Base-by-base conservation (phyloP, 2,329 filamentous ascomycete species). In the Neonectria faginata region DNA sequence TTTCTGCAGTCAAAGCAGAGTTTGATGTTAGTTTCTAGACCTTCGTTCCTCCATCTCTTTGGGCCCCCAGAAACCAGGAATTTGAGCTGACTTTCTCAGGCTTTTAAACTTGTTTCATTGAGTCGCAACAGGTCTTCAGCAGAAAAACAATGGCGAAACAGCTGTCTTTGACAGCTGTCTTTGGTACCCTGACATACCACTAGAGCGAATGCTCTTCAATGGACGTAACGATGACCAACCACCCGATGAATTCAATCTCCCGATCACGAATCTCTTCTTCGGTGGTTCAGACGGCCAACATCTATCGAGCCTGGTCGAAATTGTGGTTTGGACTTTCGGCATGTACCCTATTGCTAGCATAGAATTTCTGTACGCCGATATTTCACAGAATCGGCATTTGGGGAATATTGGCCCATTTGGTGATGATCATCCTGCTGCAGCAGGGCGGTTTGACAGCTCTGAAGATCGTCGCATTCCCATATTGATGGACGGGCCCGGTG, bases 81-180 rank as follows among this genome's bases (percentile, higher is more conserved):
- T 33, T 2, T 52, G 5, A 31, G 3, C 56, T 60, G 14, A 57
- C 14, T 27, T 16, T 1, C 3, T n/a, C 12, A 71, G 68, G 66
- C 52, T 1, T 25, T 69, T 2, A 70, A 69, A 20, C 41, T 71
- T 0, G 47, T 66, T 42, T 64, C 64, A 11, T 18, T 70, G 5
- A 62, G 66, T 18, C 57, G 62, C 0, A 27, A 67, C 18, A 53
- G 20, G 9, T 16, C 12, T 25, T 16, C 39, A 18, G 27, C 8
- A 3, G 2, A 36, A 16, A 22, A 11, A 6, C 6, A 25, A 22
- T 61, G 60, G 60, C 41, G 48, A 25, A 65, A 48, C 1, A 58
- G 11, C 0, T 64, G 66, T 39, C 66, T 71, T 18, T 71, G 67
- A 48, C 1, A 58, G 11, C 0, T 64, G 66, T 39, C 66, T 71